These are phyloP conservation scores for Leccinum boreale DNA, from an alignment of 768 basidiomycete species.

Conservation along the genomic window DNA sequence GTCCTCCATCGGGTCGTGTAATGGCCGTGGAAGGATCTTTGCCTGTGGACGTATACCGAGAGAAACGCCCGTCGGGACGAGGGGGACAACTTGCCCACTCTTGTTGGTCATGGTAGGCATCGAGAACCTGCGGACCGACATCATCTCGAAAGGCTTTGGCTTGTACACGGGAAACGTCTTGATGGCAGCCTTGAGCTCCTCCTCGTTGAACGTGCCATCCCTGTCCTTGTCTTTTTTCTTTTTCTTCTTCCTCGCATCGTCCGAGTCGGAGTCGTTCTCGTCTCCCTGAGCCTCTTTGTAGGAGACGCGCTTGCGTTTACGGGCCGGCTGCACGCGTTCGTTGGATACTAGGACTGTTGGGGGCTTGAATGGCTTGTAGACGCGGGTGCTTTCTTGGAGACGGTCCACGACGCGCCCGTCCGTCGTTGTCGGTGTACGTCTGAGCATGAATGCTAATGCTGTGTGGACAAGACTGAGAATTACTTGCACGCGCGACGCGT, in stretches of 20 bases:
- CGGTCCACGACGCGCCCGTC: slow-evolving; percentile 69
- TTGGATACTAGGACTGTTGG: slow-evolving; percentile 48
- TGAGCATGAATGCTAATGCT: slow-evolving; percentile 51
- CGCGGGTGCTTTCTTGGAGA: slow-evolving; percentile 65
- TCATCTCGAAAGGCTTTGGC: slow-evolving; percentile 70
- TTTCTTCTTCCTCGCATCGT: slow-evolving; percentile 49
- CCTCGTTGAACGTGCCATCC: slow-evolving; percentile 62
- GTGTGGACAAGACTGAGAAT: background rate
- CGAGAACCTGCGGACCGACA: slow-evolving; percentile 60
- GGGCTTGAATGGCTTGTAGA: slow-evolving; percentile 80
- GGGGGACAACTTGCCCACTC: slow-evolving; percentile 58
- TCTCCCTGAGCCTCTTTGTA: slow-evolving; percentile 72
- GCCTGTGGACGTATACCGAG: slow-evolving; percentile 83
- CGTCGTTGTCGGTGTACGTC: slow-evolving; percentile 61
- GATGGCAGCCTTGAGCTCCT: slow-evolving; percentile 57
- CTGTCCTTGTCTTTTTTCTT: slow-evolving; percentile 63
- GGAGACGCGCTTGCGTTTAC: slow-evolving; percentile 86
- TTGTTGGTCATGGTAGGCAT: slow-evolving; percentile 79
- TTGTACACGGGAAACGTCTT: slow-evolving; percentile 77
- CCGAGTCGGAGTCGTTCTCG: slow-evolving; percentile 56
- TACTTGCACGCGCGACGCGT: slow-evolving; percentile 13
- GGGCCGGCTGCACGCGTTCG: slow-evolving; percentile 58
- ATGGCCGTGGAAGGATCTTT: slow-evolving; percentile 80
- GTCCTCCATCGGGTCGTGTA: slow-evolving; percentile 97
- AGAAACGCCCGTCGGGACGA: slow-evolving; percentile 61